These are phyloP conservation scores for Sporothrix phasma DNA, from an alignment of 2,329 filamentous ascomycete species.

Conservation along the genomic window DNA sequence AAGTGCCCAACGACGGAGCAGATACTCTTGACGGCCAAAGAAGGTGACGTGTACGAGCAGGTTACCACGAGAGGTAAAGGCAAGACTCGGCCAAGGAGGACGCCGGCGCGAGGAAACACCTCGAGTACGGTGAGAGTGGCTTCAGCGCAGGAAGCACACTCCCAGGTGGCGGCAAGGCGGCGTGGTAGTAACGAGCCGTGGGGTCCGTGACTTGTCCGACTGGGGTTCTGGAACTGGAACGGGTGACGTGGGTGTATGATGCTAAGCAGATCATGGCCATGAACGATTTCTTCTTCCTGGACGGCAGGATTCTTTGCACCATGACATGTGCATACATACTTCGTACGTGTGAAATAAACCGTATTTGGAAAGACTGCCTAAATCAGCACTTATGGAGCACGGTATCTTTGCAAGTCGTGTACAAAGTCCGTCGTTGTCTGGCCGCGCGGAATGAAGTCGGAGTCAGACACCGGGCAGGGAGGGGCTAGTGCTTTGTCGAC, in stretches of 20 bases:
- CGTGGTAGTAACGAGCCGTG: background rate
- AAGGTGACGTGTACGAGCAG: too few species aligned
- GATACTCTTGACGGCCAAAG: too few species aligned
- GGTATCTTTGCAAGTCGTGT: too few species aligned
- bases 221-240: too few species aligned
- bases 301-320: too few species aligned
- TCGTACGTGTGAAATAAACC: too few species aligned
- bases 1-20: too few species aligned
- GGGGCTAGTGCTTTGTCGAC: background rate
- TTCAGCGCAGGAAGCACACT: background rate
- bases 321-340: too few species aligned
- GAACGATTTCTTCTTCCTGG: background rate
- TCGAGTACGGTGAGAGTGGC: background rate
- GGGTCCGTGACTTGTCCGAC: too few species aligned
- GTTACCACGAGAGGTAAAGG: too few species aligned
- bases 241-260: background rate
- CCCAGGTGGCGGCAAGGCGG: background rate
- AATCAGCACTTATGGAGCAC: background rate
- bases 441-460: background rate
- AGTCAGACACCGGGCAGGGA: background rate
- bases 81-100: background rate
- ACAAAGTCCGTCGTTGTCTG: background rate
- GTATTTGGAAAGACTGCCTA: background rate
- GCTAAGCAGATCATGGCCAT: too few species aligned
- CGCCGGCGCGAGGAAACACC: too few species aligned